Evolutionary conservation across 305 asterid species (phyloP).

Genomic region (Solanum hybrid): DNA sequence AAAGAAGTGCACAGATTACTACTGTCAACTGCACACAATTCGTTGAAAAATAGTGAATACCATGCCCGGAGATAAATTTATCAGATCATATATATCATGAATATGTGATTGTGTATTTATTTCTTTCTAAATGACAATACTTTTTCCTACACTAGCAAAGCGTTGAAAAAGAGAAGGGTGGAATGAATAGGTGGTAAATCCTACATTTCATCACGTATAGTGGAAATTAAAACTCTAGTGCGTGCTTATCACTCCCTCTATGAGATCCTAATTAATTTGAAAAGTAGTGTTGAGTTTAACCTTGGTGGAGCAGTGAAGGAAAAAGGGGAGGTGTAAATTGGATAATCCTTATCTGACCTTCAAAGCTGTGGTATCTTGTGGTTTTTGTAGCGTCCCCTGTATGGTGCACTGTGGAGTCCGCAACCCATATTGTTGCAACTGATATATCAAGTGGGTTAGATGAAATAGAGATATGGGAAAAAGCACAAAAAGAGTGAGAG

Average conservation of each 20-base stretch:
- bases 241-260: neutral
- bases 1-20: neutral
- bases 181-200: neutral
- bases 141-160: neutral
- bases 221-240: neutral
- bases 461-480: neutral
- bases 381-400: conserved; percentile 57
- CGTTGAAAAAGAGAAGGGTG: neutral
- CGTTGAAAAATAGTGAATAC: neutral
- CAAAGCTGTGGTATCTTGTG: conserved; percentile 40
- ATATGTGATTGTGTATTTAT: neutral
- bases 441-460: conserved; percentile 4
- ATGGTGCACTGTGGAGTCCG: conserved; percentile 85
- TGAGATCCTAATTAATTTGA: neutral
- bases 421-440: conserved; percentile 73
- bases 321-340: neutral
- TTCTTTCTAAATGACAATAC: neutral
- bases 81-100: neutral
- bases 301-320: neutral
- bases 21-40: neutral
- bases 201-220: neutral
- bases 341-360: conserved; percentile 32
- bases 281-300: neutral
- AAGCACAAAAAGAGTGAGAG: neutral
- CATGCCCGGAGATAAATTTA: neutral